Conservation (phyloP, 2,329 filamentous ascomycete species). For the Lasiodiplodia sp. region DNA sequence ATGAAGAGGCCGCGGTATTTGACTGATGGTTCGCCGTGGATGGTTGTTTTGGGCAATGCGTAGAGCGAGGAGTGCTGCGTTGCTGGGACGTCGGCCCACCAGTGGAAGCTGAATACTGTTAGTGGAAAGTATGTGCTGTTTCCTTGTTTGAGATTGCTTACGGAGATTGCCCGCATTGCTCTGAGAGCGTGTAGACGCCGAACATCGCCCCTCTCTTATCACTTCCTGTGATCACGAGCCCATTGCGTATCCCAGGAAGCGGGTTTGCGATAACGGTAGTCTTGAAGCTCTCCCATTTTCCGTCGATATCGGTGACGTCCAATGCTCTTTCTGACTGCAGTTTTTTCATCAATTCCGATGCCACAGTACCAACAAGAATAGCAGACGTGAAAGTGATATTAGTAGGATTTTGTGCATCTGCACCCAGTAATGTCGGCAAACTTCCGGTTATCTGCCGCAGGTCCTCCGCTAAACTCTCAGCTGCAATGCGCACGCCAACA, state of each 20-base stretch:
- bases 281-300: conserved; percentile 4
- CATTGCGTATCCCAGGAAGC: not conserved
- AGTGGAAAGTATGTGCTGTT: not conserved
- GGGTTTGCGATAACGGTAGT: not conserved
- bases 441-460: conserved; percentile 34
- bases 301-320: not conserved
- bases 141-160: conserved; percentile 13
- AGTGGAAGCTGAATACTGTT: conserved; percentile 28
- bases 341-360: not conserved
- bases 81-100: conserved; percentile 34
- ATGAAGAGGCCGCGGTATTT: conserved; percentile 34
- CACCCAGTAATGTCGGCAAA: not conserved
- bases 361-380: not conserved
- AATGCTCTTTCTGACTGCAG: not conserved
- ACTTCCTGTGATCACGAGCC: conserved; percentile 34
- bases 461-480: conserved; percentile 33
- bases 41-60: conserved; percentile 23
- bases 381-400: not conserved
- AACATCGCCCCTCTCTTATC: conserved; percentile 37
- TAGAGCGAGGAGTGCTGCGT: conserved; percentile 28
- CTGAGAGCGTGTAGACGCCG: conserved; percentile 35
- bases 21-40: conserved; percentile 31
- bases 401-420: not conserved
- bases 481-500: conserved; percentile 34
- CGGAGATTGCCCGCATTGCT: conserved; percentile 36